Base-by-base conservation (phyloP, 2,329 filamentous ascomycete genomes). In the Talaromyces sp. region DNA sequence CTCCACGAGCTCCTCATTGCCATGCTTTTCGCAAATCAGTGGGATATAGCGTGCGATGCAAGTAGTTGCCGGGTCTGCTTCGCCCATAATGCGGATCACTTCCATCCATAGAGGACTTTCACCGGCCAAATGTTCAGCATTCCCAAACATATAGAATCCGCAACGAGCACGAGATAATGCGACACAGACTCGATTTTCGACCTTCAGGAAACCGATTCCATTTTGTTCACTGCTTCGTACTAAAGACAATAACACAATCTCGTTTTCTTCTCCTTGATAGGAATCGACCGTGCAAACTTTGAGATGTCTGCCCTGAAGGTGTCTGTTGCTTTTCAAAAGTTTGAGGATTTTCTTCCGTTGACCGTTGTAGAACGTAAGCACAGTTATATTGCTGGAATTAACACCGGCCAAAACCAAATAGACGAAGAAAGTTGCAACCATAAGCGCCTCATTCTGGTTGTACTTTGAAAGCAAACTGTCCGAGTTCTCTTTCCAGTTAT, bases 251-350 rank as follows among this genome's bases (percentile, higher is more conserved):
- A 97, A 74, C 10, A 97, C 83, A 9, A 97, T 82, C 27, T 93
- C 90, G 67, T 96, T 97, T 73, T 97, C 92, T 71, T 97, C 92
- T 13, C 93, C 93, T 74, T 97, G 93, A 72, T 94, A 97, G 0
- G 90, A 91, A 72, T 97, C 93, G 0, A 97, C 91, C 0, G 93
- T 97, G 39, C 87, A 86, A 1, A 96, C 89, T 2, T 89, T 89
- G 70, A 85, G 72, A 65, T 76, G 75, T 3, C 71, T 67, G n/a
- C 74, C 69, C 63, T 80, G 76, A 52, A 87, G 78, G 60, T 82
- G 80, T 1, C 73, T 72, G 65, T 82, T 76, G 8, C 71, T 72
- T 67, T 73, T 79, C 54, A 85, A 68, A 5, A 79, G 68, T 14
- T 79, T 81, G 0, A 87, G 70, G 2, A 97, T 82, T 2, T 83